Evolutionary conservation across 331 rosid species (phyloP).

Genomic region (Dryas integrifolia): DNA sequence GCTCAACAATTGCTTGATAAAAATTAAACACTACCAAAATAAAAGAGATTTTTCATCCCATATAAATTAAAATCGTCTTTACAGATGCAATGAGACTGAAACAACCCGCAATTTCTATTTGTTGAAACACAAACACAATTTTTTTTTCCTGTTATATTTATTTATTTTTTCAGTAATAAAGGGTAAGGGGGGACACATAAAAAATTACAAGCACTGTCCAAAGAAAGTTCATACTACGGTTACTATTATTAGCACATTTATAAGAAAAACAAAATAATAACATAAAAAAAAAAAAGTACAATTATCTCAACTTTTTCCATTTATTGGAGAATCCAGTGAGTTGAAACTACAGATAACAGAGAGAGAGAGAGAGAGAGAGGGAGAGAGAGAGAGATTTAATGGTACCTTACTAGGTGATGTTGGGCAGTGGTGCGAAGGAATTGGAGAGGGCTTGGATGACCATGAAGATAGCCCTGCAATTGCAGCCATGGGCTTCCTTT

Average conservation of each 20-base stretch:
- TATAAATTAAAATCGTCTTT: background rate
- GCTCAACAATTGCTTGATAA: background rate
- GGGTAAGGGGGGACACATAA: background rate
- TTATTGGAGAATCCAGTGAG: background rate
- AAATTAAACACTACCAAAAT: no score
- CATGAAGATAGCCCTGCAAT: constrained; percentile 34
- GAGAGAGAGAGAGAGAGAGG: background rate
- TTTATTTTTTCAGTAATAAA: background rate
- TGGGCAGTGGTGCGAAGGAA: constrained; percentile 22
- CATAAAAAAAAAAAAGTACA: background rate
- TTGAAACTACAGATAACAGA: background rate
- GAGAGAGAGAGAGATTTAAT: constrained; percentile 12
- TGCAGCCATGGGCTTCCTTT: constrained; percentile 36
- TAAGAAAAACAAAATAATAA: background rate
- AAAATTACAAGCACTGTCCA: no score
- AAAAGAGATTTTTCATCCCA: no score
- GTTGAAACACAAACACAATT: background rate
- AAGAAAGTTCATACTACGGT: background rate
- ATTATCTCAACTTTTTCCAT: no score
- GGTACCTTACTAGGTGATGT: constrained; percentile 42
- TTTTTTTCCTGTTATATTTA: background rate
- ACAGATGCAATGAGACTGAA: background rate
- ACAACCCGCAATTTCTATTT: background rate
- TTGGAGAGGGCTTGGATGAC: constrained; percentile 24
- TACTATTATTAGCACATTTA: background rate